phyloP scores from a whole-genome alignment of 208 protist species.

The Crithidia fasciculata region DNA sequence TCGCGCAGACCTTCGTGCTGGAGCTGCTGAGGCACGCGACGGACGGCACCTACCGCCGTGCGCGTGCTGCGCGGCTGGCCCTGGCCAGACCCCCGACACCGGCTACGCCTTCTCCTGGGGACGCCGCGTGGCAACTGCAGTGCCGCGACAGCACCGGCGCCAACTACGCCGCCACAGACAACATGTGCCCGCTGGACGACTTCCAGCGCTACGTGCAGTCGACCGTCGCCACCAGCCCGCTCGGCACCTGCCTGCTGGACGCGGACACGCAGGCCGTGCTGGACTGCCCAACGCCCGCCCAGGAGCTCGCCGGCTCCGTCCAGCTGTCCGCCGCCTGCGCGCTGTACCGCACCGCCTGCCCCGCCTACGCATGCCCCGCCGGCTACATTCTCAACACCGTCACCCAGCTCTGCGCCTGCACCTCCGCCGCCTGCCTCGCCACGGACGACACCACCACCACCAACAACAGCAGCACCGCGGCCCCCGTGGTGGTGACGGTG shows the following conservation, averaged over 20 bases:
- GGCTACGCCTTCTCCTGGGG: constrained; percentile 38
- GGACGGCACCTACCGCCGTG: constrained; percentile 34
- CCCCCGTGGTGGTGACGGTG: constrained; percentile 3
- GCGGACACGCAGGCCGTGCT: constrained; percentile 20
- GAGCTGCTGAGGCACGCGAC: constrained; percentile 47
- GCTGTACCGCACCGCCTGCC: constrained; percentile 23
- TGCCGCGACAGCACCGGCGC: constrained; percentile 39
- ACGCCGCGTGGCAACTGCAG: constrained; percentile 37
- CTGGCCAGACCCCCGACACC: constrained; percentile 42
- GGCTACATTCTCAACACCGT: constrained; percentile 12
- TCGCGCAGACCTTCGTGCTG: constrained; percentile 44
- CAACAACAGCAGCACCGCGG: neutral
- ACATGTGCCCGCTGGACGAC: constrained; percentile 56
- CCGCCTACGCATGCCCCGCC: constrained; percentile 13
- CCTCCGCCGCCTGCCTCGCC: constrained; percentile 5
- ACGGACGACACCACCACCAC: neutral
- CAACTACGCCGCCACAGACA: constrained; percentile 43
- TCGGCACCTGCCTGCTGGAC: constrained; percentile 55
- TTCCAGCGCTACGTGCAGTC: constrained; percentile 47
- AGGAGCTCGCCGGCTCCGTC: constrained; percentile 11
- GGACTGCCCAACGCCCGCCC: constrained; percentile 29
- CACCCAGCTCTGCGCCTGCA: constrained; percentile 9
- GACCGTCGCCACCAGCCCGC: constrained; percentile 32
- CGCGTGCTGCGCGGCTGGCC: constrained; percentile 57
- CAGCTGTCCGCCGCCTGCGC: constrained; percentile 14